These are phyloP conservation scores for Boletellus emodensis DNA, from an alignment of 768 basidiomycete genomes.

Conservation along the genomic window DNA sequence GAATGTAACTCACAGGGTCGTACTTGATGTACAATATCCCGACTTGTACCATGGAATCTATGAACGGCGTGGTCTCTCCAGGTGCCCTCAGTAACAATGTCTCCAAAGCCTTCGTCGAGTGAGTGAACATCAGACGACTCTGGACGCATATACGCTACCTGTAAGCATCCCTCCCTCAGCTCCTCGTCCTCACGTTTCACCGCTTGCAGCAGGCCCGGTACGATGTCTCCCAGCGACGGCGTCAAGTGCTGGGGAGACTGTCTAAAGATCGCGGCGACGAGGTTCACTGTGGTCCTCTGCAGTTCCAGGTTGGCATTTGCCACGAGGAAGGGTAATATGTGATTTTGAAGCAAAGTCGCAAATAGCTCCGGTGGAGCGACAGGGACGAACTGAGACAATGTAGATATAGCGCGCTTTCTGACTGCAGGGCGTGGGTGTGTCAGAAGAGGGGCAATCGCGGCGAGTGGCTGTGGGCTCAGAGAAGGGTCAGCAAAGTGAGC, in stretches of 20 bases:
- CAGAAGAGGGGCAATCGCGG: constrained; percentile 66
- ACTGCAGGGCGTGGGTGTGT: constrained; percentile 79
- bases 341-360: constrained; percentile 50
- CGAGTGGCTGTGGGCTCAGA: constrained; percentile 56
- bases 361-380: constrained; percentile 64
- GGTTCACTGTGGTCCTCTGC: constrained; percentile 73
- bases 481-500: constrained; percentile 53
- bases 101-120: constrained; percentile 61
- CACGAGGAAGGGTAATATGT: constrained; percentile 58
- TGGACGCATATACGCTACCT: constrained; percentile 40
- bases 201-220: constrained; percentile 68
- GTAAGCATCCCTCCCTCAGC: constrained; percentile 72
- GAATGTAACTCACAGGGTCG: constrained; percentile 63
- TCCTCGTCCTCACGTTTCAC: constrained; percentile 79
- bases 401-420: constrained; percentile 87
- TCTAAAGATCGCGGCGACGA: constrained; percentile 76
- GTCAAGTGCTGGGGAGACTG: constrained; percentile 67
- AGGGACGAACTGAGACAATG: constrained; percentile 79
- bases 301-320: constrained; percentile 55
- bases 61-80: constrained; percentile 70
- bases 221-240: constrained; percentile 54
- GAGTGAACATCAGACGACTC: not conserved
- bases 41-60: constrained; percentile 62
- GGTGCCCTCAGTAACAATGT: constrained; percentile 81
- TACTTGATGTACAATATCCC: constrained; percentile 83